Conservation (phyloP, 129 eudicot species). For the Deinandra increscens region DNA sequence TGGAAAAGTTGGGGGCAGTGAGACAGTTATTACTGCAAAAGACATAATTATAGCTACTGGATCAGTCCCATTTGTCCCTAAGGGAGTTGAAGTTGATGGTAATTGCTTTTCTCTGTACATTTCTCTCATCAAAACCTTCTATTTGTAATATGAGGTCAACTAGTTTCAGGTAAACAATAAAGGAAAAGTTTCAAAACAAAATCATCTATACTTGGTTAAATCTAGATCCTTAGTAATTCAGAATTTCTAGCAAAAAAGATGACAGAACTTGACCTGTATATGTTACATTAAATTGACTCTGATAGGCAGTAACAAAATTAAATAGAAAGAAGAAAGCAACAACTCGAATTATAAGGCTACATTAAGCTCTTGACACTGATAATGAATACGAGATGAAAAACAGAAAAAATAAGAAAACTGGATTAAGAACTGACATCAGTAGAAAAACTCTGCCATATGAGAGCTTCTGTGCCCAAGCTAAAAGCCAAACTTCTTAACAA, state of each 20-base stretch:
- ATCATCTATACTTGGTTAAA: background rate
- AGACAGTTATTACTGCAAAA: constrained; percentile 74
- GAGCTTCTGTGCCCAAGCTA: background rate
- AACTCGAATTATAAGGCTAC: background rate
- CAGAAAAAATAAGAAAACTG: background rate
- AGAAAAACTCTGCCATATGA: background rate
- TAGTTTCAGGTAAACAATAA: background rate
- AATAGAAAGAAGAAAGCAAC: background rate
- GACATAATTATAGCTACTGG: constrained; percentile 96
- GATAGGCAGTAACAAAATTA: background rate
- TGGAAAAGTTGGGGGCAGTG: constrained; percentile 56
- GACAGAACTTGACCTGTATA: background rate
- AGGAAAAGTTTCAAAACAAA: background rate
- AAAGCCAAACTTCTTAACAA: background rate
- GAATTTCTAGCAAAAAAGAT: background rate
- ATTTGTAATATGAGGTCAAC: background rate
- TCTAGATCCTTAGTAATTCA: background rate
- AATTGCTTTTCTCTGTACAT: constrained; percentile 33
- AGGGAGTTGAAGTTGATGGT: constrained; percentile 99
- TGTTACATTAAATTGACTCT: background rate
- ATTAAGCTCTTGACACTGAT: background rate
- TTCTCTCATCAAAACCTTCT: background rate
- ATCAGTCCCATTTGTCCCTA: constrained; percentile 89
- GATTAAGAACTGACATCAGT: background rate
- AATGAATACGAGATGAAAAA: background rate